A percentile compares a stretch with the other conserved stretches of the same genome.
Evolutionary conservation across 371 early-diverging fungal species (phyloP).

Genomic region (Apophysomyces variabilis): DNA sequence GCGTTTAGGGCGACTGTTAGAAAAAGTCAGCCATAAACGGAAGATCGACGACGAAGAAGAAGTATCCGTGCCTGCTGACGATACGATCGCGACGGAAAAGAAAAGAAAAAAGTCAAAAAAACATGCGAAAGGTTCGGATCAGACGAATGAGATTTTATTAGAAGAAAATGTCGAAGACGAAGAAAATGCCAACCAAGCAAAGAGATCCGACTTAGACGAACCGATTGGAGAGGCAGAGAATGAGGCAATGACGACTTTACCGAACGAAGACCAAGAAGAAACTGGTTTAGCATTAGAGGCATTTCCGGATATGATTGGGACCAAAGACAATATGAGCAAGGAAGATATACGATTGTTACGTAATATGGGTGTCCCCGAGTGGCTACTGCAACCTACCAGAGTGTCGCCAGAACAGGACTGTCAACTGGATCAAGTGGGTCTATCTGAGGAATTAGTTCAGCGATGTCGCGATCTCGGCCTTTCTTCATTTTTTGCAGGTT

Average conservation of each 20-base stretch:
- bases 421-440: slow-evolving; percentile 53
- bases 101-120: slow-evolving; percentile 27
- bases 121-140: background rate
- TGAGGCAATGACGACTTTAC: background rate
- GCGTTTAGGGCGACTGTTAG: slow-evolving; percentile 15
- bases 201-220: background rate
- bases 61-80: background rate
- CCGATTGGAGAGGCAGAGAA: slow-evolving; percentile 4
- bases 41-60: slow-evolving; percentile 15
- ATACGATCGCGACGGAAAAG: slow-evolving; percentile 4
- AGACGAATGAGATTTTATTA: background rate
- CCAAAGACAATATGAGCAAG: slow-evolving; percentile 35
- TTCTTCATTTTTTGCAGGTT: slow-evolving; percentile 79
- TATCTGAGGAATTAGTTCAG: slow-evolving; percentile 62
- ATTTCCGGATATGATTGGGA: slow-evolving; percentile 42
- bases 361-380: slow-evolving; percentile 82
- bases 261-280: slow-evolving; percentile 9
- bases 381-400: slow-evolving; percentile 81
- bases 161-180: slow-evolving; percentile 7
- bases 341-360: slow-evolving; percentile 39
- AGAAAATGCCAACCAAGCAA: background rate
- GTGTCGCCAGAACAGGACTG: slow-evolving; percentile 65
- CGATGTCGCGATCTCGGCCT: slow-evolving; percentile 72
- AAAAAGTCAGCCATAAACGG: slow-evolving; percentile 21
- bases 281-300: slow-evolving; percentile 31